Base-by-base conservation (phyloP, 164 flowering plant species). In the Magnolia sinica region DNA sequence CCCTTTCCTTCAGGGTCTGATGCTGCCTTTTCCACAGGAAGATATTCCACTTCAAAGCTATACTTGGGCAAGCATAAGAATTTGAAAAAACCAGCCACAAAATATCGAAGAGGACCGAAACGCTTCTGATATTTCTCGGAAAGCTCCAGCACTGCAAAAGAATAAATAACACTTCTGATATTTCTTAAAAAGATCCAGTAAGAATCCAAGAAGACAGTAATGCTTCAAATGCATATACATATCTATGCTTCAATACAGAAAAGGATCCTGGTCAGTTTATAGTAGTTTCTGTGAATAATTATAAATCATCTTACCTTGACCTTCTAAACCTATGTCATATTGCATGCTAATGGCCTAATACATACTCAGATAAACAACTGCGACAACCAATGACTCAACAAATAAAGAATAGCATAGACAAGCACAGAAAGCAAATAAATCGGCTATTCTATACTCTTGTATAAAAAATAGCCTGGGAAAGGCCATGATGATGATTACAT, bases 101-200 rank as follows among this genome's bases (percentile, higher is more conserved):
- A 91, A 77, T 96, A 96, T 64, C 99, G 97, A 67, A 96, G 77
- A 37, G 99, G 99, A 75, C 98, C 99, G 87, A 92, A 96, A 8
- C 93, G 92, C 84, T 96, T 96, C 82, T 96, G 99, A 80, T 92
- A 91, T 83, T 91, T 96, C 82, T 92, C 99, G 49, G 99, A 96
- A 59, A 94, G 97, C 77, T 96, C 98, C 90, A 96, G 81, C 50
- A 96, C 98, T 96, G 90, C 84, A 84, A 79, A 73, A 79, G 50
- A 23, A 9, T 18, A 14, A 13, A 63, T 65, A 68, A 37, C 50
- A 14, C 19, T 16, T 68, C 51, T 31, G 50, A 68, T 68, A 37
- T 29, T 31, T 14, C 31, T 3, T 13, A 68, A 19, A 68, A 68
- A 2, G 16, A 24, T 29, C 27, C 71, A 68, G n/a, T n/a, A 31